These are phyloP conservation scores for Dictyostelium firmibasis DNA, from an alignment of 78 protist species.

Conservation along the genomic window DNA sequence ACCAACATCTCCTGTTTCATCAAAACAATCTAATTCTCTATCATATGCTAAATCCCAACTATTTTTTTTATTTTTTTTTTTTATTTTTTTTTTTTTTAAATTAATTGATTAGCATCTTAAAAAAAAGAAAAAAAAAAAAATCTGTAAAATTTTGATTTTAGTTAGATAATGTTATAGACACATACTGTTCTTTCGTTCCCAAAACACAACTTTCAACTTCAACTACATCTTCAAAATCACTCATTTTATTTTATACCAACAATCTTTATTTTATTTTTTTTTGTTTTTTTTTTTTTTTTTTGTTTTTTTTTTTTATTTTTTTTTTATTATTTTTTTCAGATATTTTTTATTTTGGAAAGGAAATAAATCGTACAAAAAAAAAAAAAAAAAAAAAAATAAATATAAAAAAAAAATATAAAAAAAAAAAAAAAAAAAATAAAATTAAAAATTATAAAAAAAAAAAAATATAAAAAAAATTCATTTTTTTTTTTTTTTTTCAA, in stretches of 20 bases:
- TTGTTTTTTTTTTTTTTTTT: background rate
- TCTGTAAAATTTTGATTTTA: background rate
- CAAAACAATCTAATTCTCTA: slow-evolving; percentile 52
- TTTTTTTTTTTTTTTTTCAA: too few relatives aligned
- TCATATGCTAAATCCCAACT: slow-evolving; percentile 76
- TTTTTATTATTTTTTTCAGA: background rate
- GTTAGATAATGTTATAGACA: background rate
- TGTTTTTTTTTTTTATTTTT: background rate
- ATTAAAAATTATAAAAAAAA: too few relatives aligned
- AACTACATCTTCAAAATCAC: background rate
- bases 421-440: too few relatives aligned
- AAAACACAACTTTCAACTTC: slow-evolving; percentile 27
- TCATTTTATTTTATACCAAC: slow-evolving; percentile 5
- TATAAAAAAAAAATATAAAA: too few relatives aligned
- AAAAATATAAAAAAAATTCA: too few relatives aligned
- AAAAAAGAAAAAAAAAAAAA: background rate
- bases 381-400: too few relatives aligned
- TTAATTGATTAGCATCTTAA: too few relatives aligned
- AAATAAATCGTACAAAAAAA: background rate
- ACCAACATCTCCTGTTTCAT: slow-evolving; percentile 72
- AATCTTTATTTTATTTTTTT: too few relatives aligned
- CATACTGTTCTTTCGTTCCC: slow-evolving; percentile 66
- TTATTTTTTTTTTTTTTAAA: too few relatives aligned
- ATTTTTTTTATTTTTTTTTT: background rate
- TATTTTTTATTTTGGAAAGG: background rate